A percentile compares a stretch with the other conserved stretches of the same genome.
phyloP scores from a whole-genome alignment of 768 basidiomycete species.

The Lactarius sanguifluus region DNA sequence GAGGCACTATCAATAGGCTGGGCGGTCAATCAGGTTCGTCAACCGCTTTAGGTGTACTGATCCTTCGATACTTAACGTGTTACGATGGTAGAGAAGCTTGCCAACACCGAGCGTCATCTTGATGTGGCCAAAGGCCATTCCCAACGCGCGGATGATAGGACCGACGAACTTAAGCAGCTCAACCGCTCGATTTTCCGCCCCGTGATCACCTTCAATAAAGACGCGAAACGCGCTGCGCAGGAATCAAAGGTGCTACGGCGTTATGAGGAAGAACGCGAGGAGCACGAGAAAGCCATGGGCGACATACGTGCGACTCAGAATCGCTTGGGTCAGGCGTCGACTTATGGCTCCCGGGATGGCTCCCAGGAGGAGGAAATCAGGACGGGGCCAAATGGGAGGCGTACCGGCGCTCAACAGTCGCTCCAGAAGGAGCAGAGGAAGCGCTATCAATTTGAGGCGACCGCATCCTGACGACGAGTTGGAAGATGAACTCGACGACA shows the following conservation, averaged over 20 bases:
- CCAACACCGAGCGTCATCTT: constrained; percentile 92
- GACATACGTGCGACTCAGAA: constrained; percentile 87
- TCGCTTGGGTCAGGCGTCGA: constrained; percentile 72
- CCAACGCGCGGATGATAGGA: constrained; percentile 85
- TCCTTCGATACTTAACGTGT: constrained; percentile 4
- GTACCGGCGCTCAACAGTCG: constrained; percentile 49
- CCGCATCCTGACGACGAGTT: constrained; percentile 89
- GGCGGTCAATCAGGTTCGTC: constrained; percentile 89
- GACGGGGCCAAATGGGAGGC: constrained; percentile 40
- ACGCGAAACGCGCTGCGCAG: constrained; percentile 81
- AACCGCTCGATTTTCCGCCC: constrained; percentile 95
- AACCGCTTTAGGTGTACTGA: not conserved
- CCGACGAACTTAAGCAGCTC: constrained; percentile 89
- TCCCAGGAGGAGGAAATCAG: constrained; percentile 43
- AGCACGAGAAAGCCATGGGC: constrained; percentile 81
- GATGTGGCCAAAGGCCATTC: constrained; percentile 90
- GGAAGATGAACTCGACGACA: constrained; percentile 91
- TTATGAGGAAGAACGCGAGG: constrained; percentile 81
- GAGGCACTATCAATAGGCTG: constrained; percentile 76
- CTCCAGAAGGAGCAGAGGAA: constrained; percentile 68
- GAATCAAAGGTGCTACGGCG: constrained; percentile 82
- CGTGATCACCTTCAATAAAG: constrained; percentile 90
- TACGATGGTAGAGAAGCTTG: constrained; percentile 67
- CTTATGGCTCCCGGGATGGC: constrained; percentile 57
- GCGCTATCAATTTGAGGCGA: constrained; percentile 89